Base-by-base conservation (phyloP, 2,329 filamentous ascomycete genomes). In the Cadophora gregata region DNA sequence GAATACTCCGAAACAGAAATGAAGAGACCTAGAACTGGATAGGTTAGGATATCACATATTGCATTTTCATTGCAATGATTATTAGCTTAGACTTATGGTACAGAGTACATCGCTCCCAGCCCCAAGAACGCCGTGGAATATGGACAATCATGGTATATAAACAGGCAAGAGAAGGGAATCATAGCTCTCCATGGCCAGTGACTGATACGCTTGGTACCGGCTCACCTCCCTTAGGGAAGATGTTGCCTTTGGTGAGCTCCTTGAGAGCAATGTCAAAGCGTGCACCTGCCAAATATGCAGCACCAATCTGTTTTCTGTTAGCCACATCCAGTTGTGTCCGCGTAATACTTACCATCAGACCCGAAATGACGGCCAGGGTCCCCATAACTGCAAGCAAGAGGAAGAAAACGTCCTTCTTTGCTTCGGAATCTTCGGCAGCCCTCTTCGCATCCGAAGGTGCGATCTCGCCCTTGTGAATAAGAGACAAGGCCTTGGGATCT, bases 231-330 rank as follows among this genome's bases (percentile, higher is more conserved):
- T 65, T 25, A 33, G 60, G 79, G 79, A 73, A 78, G 66, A 83
- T 80, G 68, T 81, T 74, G 47, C 75, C 74, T 64, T 84, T 78
- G 65, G 72, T 83, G 70, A 91, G 73, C 73, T 89, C 83, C 56
- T 82, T 75, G 72, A 86, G 84, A 9, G 89, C 86, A 68, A 90
- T 81, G 78, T 97, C 93, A 79, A 97, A 96, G 65, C 90, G 86
- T 33, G 93, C 93, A 65, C 95, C 94, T 70, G 94, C 84, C 60
- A 91, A 80, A 86, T 88, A 97, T 10, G 95, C 95, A 47, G 86
- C 80, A 63, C 88, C 88, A 71, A 97, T 81, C 94, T 97, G 73
- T 62, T 62, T 9, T 16, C 7, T 69, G 63, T 74, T 69, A 74
- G 70, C 65, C 31, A 12, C 19, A 14, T 45, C 33, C 56, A 12